These are phyloP conservation scores for Metschnikowia amazonensis DNA, from an alignment of 805 yeast species.

Conservation along the genomic window DNA sequence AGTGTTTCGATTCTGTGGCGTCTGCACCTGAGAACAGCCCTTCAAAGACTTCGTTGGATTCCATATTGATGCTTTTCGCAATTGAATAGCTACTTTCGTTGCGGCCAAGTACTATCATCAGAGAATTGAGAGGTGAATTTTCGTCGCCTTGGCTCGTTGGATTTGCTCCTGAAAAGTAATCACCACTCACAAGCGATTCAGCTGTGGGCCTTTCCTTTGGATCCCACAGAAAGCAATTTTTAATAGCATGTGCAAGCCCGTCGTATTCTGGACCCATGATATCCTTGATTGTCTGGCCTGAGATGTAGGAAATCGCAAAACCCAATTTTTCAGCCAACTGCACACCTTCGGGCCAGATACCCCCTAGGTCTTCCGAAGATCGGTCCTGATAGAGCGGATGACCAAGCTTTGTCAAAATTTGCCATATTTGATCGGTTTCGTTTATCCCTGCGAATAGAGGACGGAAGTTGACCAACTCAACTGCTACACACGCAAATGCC, in stretches of 20 bases:
- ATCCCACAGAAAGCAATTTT: constrained; percentile 69
- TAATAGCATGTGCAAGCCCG: constrained; percentile 41
- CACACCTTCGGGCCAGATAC: constrained; percentile 67
- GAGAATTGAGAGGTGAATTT: not conserved
- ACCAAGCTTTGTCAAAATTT: constrained; percentile 66
- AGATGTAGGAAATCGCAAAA: constrained; percentile 51
- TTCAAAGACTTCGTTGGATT: not conserved
- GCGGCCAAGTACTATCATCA: constrained; percentile 2
- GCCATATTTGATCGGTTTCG: constrained; percentile 75
- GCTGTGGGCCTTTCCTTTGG: constrained; percentile 62
- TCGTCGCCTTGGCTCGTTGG: constrained; percentile 1
- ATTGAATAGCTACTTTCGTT: not conserved
- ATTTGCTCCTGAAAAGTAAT: constrained; percentile 51
- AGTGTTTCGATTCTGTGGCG: not conserved
- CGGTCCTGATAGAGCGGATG: constrained; percentile 49
- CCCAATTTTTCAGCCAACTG: constrained; percentile 51
- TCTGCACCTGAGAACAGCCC: not conserved
- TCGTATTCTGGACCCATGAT: constrained; percentile 18
- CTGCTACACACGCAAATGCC: constrained; percentile 82
- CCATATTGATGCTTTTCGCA: not conserved
- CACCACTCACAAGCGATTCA: constrained; percentile 43
- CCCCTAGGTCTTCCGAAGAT: constrained; percentile 45
- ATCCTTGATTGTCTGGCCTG: constrained; percentile 38
- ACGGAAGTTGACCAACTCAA: constrained; percentile 63
- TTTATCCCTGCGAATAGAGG: constrained; percentile 84